Percentiles rank a stretch among this genome's conserved stretches.
phyloP scores from a whole-genome alignment of 352 stramenopile genomes.

The Blastocystis sp. region DNA sequence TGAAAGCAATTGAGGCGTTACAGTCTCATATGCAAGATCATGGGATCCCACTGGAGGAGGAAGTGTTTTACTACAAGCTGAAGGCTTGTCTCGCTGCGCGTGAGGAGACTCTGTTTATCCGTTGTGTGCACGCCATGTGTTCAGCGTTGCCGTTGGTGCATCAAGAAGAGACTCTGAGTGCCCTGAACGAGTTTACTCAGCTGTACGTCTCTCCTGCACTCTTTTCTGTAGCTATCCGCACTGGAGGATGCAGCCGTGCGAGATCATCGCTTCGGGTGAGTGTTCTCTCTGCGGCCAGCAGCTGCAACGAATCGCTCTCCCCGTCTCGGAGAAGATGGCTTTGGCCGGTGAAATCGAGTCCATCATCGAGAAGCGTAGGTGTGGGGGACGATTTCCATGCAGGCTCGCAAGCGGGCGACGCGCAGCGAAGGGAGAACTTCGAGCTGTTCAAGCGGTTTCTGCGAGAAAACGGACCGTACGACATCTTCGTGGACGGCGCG shows the following conservation, averaged over 20 bases:
- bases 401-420: slow-evolving; percentile 73
- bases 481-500: slow-evolving; percentile 90
- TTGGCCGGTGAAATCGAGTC: not conserved
- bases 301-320: not conserved
- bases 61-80: slow-evolving; percentile 21
- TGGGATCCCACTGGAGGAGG: not conserved
- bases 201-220: not conserved
- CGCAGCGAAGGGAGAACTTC: slow-evolving; percentile 72
- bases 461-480: slow-evolving; percentile 72
- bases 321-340: not conserved
- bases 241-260: not conserved
- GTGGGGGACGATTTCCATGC: slow-evolving; percentile 31
- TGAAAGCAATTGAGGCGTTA: not conserved
- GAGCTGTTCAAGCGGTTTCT: slow-evolving; percentile 77
- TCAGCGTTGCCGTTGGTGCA: not conserved
- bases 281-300: not conserved
- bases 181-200: not conserved
- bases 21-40: not conserved
- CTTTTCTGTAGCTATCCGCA: not conserved
- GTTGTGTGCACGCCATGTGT: not conserved
- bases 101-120: not conserved
- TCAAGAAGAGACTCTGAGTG: not conserved
- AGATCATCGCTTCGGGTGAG: not conserved
- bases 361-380: not conserved
- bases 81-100: not conserved